Percentiles rank a stretch among this genome's conserved stretches.
phyloP scores from a whole-genome alignment of 2,329 filamentous ascomycete genomes.

The Cladosporium colombiae region DNA sequence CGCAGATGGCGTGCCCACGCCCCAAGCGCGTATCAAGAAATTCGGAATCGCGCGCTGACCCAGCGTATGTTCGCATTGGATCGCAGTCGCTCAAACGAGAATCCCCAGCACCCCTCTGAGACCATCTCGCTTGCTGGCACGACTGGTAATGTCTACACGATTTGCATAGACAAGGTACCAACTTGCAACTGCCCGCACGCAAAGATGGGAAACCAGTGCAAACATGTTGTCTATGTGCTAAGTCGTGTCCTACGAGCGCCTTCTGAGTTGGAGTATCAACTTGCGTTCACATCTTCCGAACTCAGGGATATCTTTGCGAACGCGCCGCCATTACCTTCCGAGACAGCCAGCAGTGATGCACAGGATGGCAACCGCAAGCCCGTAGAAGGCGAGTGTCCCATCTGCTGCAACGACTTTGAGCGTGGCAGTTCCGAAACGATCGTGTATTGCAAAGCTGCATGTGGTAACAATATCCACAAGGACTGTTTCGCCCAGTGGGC shows the following conservation, averaged over 20 bases:
- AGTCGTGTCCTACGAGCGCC: conserved; percentile 59
- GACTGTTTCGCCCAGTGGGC: conserved; percentile 58
- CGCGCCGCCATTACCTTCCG: conserved; percentile 53
- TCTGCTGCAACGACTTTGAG: conserved; percentile 50
- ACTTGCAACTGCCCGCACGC: conserved; percentile 37
- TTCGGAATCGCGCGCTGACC: conserved; percentile 33
- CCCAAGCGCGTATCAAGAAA: conserved; percentile 28
- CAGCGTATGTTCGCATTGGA: conserved; percentile 37
- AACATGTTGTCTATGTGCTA: conserved; percentile 65
- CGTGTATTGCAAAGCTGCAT: conserved; percentile 61
- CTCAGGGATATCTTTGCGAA: conserved; percentile 58
- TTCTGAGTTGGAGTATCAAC: conserved; percentile 58
- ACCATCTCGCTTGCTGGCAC: conserved; percentile 59
- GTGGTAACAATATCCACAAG: conserved; percentile 64
- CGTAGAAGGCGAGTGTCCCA: conserved; percentile 63
- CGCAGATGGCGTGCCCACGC: conserved; percentile 28
- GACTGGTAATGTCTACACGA: conserved; percentile 64
- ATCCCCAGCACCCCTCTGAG: conserved; percentile 50
- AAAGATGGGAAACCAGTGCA: conserved; percentile 56
- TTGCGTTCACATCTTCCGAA: conserved; percentile 61
- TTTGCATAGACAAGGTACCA: conserved; percentile 55
- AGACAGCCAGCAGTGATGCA: conserved; percentile 31
- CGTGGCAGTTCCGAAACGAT: conserved; percentile 42
- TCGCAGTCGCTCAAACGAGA: conserved; percentile 25
- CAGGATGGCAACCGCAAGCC: conserved; percentile 57